These are phyloP conservation scores for Candida ovalis DNA, from an alignment of 805 yeast species.

Conservation along the genomic window DNA sequence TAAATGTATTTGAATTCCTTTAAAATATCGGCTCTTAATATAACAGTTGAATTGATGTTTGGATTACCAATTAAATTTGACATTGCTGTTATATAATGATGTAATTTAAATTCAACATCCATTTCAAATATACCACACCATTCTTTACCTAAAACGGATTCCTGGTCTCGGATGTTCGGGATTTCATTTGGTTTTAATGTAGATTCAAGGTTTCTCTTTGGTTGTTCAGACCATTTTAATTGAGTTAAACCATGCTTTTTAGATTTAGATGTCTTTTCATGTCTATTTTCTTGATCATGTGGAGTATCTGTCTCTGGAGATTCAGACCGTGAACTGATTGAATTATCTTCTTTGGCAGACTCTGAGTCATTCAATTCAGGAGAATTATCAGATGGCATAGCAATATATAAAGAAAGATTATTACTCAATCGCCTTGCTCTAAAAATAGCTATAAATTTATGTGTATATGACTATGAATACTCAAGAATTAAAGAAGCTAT, in stretches of 20 bases:
- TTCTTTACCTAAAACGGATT: constrained; percentile 49
- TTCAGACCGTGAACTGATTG: too few species aligned
- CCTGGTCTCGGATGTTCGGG: constrained; percentile 36
- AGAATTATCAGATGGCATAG: background rate
- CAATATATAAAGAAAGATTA: background rate
- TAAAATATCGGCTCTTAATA: constrained; percentile 81
- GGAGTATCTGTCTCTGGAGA: background rate
- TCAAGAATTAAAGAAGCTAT: too few species aligned
- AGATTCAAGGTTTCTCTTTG: constrained; percentile 16
- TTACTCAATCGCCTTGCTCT: too few species aligned
- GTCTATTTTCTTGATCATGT: background rate
- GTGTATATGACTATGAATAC: too few species aligned
- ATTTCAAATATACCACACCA: constrained; percentile 62
- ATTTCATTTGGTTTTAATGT: constrained; percentile 27
- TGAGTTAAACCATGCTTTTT: background rate
- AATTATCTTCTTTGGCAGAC: background rate
- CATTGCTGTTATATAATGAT: constrained; percentile 75
- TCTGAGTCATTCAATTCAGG: background rate
- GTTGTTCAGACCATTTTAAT: constrained; percentile 6
- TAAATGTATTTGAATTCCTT: constrained; percentile 44
- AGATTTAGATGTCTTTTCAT: background rate
- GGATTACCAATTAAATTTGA: constrained; percentile 76
- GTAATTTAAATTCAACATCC: constrained; percentile 43
- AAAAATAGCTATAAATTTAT: too few species aligned
- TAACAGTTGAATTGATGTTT: constrained; percentile 86